Evolutionary conservation across 257 asterid genomes (phyloP).

Genomic region (Ilex aquifolium): DNA sequence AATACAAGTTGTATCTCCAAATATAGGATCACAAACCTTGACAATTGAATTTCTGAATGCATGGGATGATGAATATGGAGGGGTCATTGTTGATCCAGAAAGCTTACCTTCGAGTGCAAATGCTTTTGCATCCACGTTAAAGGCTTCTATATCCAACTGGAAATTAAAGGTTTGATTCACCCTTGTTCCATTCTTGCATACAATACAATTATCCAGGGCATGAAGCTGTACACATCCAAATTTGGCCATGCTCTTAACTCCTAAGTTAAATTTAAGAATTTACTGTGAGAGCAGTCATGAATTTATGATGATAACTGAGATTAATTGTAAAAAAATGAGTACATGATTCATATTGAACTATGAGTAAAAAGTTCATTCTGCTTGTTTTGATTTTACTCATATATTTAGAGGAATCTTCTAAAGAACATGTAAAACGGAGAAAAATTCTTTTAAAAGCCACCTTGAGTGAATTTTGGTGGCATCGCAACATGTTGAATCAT

Average conservation of each 20-base stretch:
- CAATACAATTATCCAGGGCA: too few species aligned
- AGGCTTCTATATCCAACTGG: conserved; percentile 29
- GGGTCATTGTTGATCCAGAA: conserved; percentile 29
- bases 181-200: too few species aligned
- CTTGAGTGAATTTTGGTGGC: too few species aligned
- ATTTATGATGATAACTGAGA: neutral
- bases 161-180: conserved; percentile 20
- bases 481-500: too few species aligned
- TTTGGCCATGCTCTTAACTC: too few species aligned
- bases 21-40: conserved; percentile 2
- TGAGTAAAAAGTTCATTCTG: too few species aligned
- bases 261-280: too few species aligned
- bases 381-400: too few species aligned
- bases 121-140: conserved; percentile 28
- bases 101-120: conserved; percentile 28
- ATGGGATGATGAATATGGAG: conserved; percentile 33
- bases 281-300: too few species aligned
- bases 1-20: conserved; percentile 11
- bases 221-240: too few species aligned
- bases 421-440: neutral
- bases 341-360: neutral
- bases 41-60: conserved; percentile 14
- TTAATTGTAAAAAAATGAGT: neutral
- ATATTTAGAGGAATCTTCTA: neutral
- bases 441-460: too few species aligned